Percentiles rank a stretch among this genome's conserved stretches.
Evolutionary conservation across 768 basidiomycete species (phyloP).

Genomic region (Baorangia bicolor): DNA sequence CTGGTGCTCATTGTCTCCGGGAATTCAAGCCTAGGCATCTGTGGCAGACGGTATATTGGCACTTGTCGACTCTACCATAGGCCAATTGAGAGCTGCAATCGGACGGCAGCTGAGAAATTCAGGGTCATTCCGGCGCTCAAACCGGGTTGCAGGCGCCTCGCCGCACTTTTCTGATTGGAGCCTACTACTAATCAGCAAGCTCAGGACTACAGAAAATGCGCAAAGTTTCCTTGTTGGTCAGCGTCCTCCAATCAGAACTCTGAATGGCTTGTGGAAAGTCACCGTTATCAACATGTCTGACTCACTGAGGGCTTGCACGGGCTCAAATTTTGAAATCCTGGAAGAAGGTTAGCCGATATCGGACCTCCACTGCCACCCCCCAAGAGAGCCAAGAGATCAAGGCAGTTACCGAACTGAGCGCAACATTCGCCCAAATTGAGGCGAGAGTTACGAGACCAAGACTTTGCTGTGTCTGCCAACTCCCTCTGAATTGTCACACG

Average conservation of each 20-base stretch:
- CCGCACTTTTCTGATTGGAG: neutral
- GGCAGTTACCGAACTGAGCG: neutral
- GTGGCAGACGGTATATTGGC: neutral
- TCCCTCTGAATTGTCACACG: neutral
- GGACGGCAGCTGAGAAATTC: neutral
- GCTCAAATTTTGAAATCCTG: neutral
- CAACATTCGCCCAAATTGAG: neutral
- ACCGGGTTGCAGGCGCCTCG: neutral
- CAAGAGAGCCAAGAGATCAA: neutral
- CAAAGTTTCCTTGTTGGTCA: neutral
- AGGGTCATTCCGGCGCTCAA: slow-evolving; percentile 7
- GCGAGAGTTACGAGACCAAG: too few species aligned
- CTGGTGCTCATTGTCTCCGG: neutral
- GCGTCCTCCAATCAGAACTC: neutral
- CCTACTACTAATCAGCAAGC: neutral
- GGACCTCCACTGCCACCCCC: neutral
- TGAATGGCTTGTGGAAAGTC: neutral
- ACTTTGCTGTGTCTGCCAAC: neutral
- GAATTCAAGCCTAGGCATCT: neutral
- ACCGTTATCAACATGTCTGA: neutral
- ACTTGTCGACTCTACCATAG: neutral
- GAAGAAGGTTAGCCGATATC: too few species aligned
- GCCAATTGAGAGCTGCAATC: neutral
- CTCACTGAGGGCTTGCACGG: neutral
- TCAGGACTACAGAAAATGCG: too few species aligned